Percentiles rank a stretch among this genome's conserved stretches.
These are phyloP conservation scores for Cryptococcus sp. DNA, from an alignment of 1,284 basidiomycete genomes.

Conservation along the genomic window DNA sequence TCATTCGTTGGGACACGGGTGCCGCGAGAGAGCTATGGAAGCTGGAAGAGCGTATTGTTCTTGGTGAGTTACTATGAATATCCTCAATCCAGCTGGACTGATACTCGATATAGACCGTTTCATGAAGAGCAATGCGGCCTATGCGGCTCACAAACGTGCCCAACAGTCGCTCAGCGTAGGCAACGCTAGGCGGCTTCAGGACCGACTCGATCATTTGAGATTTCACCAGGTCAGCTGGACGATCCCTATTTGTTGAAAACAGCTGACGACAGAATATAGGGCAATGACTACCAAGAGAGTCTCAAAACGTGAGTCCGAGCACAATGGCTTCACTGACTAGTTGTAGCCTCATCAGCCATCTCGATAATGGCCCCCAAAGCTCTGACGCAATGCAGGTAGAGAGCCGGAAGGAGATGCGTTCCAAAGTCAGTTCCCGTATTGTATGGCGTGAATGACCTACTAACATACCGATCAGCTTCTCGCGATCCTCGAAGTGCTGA, in stretches of 20 bases:
- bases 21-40: conserved; percentile 34
- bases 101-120: conserved; percentile 37
- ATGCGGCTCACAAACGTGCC: conserved; percentile 38
- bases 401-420: conserved; percentile 29
- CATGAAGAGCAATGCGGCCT: conserved; percentile 31
- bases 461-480: conserved; percentile 21
- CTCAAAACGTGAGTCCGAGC: conserved; percentile 23
- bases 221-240: conserved; percentile 29
- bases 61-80: conserved; percentile 27
- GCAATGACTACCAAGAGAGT: conserved; percentile 27
- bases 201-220: conserved; percentile 35
- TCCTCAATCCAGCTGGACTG: neutral
- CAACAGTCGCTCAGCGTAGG: conserved; percentile 34
- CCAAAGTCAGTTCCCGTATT: conserved; percentile 34
- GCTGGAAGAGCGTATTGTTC: conserved; percentile 36
- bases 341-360: conserved; percentile 34
- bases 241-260: neutral
- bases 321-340: neutral
- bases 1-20: conserved; percentile 22
- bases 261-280: conserved; percentile 9
- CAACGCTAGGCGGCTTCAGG: conserved; percentile 32
- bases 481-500: conserved; percentile 18
- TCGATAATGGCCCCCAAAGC: conserved; percentile 16
- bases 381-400: conserved; percentile 19
- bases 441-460: neutral